Evolutionary conservation across 495 filamentous ascomycete species (phyloP), one percentile per base, ranked within the genome.

Genomic region (Penicillium goetzii): DNA sequence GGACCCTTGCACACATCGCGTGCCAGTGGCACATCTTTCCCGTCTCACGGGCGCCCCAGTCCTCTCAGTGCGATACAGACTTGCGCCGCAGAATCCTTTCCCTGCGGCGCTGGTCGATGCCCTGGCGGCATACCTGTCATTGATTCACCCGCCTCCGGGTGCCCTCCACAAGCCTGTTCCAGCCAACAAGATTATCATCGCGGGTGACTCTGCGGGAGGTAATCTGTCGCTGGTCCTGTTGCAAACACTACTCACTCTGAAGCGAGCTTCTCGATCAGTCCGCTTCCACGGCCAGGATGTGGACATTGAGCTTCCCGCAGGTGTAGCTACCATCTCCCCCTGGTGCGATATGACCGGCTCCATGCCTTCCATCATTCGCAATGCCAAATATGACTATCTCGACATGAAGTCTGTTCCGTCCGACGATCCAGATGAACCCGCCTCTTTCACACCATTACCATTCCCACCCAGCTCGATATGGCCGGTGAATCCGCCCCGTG

Each of bases 201-300:
- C 87, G 11, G 94, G 94, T n/a, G 94, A 98, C 72, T 92, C 88
- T 33, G 93, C 94, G 0, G 94, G 94, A 26, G 94, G 91, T 9
- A 91, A 92, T 62, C 83, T 98, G 4, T 74, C 77, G 12, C 78
- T 94, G 3, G 83, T 85, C 7, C 86, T 98, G 0, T 75, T 93
- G 1, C 92, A 92, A 69, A 83, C 88, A 0, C 69, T 97, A 3
- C 80, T 97, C 9, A 86, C 93, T 41, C 79, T 96, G 21, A 83
- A 84, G 36, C 88, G 86, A 26, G 67, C 74, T 14, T 74, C 77
- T 3, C 78, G 76, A 6, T 82, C 75, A 14, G 69, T 92, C 50
- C 43, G 51, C n/a, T 97, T 90, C 81, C 86, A 92, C 59, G 87
- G 88, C 50, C 64, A 77, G 21, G 69, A 83, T 8, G 76, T 94